Conservation (phyloP, 2,329 filamentous ascomycete genomes). For the Botryotinia calthae region DNA sequence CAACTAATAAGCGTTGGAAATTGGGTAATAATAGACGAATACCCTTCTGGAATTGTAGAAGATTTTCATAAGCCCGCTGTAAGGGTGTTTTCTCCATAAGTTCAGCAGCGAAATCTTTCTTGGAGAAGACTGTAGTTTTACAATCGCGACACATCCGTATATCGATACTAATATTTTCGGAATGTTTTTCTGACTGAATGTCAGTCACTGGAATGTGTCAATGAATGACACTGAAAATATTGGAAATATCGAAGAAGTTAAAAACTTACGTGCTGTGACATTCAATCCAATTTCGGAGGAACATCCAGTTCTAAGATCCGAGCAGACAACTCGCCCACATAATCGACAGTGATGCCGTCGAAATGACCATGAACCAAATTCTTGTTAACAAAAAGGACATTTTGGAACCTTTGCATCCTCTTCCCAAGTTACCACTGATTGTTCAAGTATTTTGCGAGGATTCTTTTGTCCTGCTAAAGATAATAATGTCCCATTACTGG, state of each 20-base stretch:
- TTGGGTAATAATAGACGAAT: slow-evolving; percentile 66
- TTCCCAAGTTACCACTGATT: slow-evolving; percentile 92
- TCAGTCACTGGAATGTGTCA: slow-evolving; percentile 39
- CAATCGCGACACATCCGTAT: slow-evolving; percentile 93
- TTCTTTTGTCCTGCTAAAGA: slow-evolving; percentile 67
- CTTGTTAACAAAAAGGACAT: slow-evolving; percentile 94
- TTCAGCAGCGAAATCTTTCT: slow-evolving; percentile 63
- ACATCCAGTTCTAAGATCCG: slow-evolving; percentile 78
- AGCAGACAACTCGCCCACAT: slow-evolving; percentile 90
- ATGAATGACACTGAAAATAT: slow-evolving; percentile 22
- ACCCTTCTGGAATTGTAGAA: slow-evolving; percentile 68
- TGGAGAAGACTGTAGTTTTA: slow-evolving; percentile 66
- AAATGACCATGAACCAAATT: slow-evolving; percentile 91
- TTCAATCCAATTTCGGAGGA: slow-evolving; percentile 81
- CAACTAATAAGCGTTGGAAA: slow-evolving; percentile 64
- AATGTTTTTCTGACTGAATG: slow-evolving; percentile 46
- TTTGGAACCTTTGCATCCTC: slow-evolving; percentile 76
- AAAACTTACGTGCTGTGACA: slow-evolving; percentile 61
- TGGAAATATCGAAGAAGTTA: neutral
- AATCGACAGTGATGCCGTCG: slow-evolving; percentile 91
- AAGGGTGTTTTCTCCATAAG: slow-evolving; percentile 57
- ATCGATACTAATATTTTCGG: slow-evolving; percentile 64
- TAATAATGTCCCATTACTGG: slow-evolving; percentile 50
- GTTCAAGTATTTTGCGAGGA: slow-evolving; percentile 77
- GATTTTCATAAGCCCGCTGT: slow-evolving; percentile 63